Conservation (phyloP, 176 grass and related monocot species). For the Neostapfia colusana region DNA sequence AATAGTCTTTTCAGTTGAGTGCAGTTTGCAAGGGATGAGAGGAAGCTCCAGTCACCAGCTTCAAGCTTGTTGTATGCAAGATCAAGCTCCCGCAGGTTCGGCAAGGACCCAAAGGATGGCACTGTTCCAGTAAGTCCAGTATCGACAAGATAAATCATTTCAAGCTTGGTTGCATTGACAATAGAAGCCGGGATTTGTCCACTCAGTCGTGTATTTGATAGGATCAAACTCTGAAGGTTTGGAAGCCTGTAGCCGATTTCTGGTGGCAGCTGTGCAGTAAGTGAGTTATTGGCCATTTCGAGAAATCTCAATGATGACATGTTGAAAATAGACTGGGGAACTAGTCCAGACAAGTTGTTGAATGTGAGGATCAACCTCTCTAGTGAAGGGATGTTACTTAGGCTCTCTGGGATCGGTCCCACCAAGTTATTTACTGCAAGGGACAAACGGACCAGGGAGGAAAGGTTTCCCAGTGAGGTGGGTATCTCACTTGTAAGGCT, state of each 20-base stretch:
- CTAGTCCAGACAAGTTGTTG: constrained; percentile 45
- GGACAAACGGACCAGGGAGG: constrained; percentile 29
- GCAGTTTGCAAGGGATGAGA: constrained; percentile 51
- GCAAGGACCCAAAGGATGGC: constrained; percentile 38
- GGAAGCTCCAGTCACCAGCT: constrained; percentile 40
- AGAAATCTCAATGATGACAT: constrained; percentile 40
- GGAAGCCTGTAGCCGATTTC: constrained; percentile 47
- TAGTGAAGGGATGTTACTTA: constrained; percentile 25
- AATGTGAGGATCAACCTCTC: constrained; percentile 27
- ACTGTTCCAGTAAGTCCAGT: constrained; percentile 40
- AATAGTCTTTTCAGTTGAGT: constrained; percentile 10
- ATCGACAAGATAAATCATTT: constrained; percentile 25
- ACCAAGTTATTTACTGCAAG: constrained; percentile 42
- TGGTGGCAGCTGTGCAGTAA: constrained; percentile 36
- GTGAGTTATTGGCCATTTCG: constrained; percentile 40
- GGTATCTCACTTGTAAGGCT: constrained; percentile 49
- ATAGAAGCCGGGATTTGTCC: constrained; percentile 40
- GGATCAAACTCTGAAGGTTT: constrained; percentile 32
- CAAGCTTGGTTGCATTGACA: constrained; percentile 37
- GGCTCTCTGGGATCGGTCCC: constrained; percentile 52
- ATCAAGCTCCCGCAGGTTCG: constrained; percentile 6
- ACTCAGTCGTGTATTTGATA: constrained; percentile 29
- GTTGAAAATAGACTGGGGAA: constrained; percentile 43
- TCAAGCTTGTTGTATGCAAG: constrained; percentile 42
- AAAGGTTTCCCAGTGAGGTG: constrained; percentile 43